Conservation (phyloP, 805 yeast genomes). For the Lipomyces spencermartinsiae region DNA sequence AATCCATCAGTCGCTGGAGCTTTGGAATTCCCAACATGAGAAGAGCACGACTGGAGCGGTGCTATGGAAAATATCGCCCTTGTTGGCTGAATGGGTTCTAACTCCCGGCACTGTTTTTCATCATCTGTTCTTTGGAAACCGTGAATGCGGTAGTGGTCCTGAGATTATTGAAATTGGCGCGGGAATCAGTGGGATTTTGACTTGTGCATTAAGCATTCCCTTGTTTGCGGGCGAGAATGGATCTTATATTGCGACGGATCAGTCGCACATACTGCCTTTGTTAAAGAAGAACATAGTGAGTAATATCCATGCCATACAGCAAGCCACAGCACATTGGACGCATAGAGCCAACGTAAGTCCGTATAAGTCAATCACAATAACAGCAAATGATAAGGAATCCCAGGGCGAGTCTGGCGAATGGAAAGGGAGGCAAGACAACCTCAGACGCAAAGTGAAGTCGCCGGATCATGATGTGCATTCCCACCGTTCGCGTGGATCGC, state of each 20-base stretch:
- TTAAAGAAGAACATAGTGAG: conserved; percentile 54
- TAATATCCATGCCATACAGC: conserved; percentile 47
- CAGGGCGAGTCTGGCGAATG: not conserved
- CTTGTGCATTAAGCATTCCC: conserved; percentile 49
- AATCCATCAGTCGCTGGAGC: conserved; percentile 48
- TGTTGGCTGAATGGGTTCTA: conserved; percentile 62
- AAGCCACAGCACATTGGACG: conserved; percentile 37
- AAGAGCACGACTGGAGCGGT: conserved; percentile 67
- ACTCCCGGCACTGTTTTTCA: conserved; percentile 32
- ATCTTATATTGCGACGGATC: conserved; percentile 64
- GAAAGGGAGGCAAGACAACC: not conserved
- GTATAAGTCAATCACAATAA: conserved; percentile 7
- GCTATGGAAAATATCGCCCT: conserved; percentile 61
- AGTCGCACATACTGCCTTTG: conserved; percentile 58
- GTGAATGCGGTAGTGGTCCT: conserved; percentile 11
- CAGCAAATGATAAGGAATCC: not conserved
- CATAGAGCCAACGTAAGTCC: not conserved
- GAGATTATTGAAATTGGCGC: conserved; percentile 64
- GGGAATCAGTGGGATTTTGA: conserved; percentile 63
- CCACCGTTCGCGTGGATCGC: not conserved
- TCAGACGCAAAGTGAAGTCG: conserved; percentile 4
- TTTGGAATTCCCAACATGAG: conserved; percentile 47
- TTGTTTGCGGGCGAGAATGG: conserved; percentile 14
- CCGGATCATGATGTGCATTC: not conserved
- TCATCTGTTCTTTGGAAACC: conserved; percentile 36